phyloP scores from a whole-genome alignment of 306 rosid species.

The Gillenia trifoliata region DNA sequence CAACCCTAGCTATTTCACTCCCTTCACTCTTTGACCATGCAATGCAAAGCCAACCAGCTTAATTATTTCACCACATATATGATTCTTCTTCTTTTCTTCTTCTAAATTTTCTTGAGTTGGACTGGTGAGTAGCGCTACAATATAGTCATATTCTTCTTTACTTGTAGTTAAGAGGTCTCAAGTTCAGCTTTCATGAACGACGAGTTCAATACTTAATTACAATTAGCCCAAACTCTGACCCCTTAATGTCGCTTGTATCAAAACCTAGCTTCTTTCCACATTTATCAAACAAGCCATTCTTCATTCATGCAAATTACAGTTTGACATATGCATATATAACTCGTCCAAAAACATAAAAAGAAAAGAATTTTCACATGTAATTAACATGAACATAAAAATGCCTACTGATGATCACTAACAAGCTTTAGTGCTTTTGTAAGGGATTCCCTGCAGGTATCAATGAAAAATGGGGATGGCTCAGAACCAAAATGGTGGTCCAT shows the following conservation, averaged over 20 bases:
- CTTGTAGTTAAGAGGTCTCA: not conserved
- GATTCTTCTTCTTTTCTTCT: not conserved
- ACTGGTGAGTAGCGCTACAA: not conserved
- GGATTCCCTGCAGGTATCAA: constrained; percentile 38
- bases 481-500: constrained; percentile 79
- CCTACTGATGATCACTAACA: not conserved
- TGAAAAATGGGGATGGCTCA: constrained; percentile 38
- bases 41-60: not conserved
- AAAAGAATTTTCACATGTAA: not conserved
- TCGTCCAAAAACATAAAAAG: too few species aligned
- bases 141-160: too few species aligned
- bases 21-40: not conserved
- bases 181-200: not conserved
- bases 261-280: not conserved
- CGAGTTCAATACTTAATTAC: not conserved
- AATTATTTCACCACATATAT: too few species aligned
- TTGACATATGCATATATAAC: not conserved
- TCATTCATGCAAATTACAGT: not conserved
- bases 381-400: not conserved
- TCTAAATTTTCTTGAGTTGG: not conserved
- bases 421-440: constrained; percentile 29
- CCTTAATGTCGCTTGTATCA: not conserved
- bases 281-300: not conserved
- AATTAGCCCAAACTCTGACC: not conserved
- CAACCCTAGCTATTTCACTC: not conserved